Evolutionary conservation across 345 rosid species (phyloP).

Genomic region (Eucalyptus microcorys): DNA sequence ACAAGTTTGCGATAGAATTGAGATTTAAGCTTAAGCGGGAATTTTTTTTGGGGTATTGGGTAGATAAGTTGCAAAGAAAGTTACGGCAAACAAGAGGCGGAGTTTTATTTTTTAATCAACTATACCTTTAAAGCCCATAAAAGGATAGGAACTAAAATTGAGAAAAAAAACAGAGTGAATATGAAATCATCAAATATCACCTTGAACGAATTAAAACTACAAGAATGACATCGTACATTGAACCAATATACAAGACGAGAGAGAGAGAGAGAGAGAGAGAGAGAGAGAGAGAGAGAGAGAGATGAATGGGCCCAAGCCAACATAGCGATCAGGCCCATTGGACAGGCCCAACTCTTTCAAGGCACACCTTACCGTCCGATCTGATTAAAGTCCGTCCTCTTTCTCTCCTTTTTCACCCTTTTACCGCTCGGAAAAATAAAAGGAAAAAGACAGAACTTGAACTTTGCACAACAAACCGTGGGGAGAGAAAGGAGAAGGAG

Average conservation of each 20-base stretch:
- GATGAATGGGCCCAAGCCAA: not conserved
- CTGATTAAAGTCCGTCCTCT: too few relatives aligned
- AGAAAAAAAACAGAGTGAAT: not conserved
- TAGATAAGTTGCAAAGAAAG: not conserved
- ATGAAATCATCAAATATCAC: not conserved
- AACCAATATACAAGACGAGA: not conserved
- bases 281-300: not conserved
- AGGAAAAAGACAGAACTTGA: not conserved
- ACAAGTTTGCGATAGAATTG: not conserved
- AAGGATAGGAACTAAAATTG: not conserved
- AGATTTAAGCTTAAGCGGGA: not conserved
- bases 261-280: not conserved
- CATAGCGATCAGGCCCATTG: not conserved
- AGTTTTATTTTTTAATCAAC: not conserved
- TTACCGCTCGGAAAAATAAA: too few relatives aligned
- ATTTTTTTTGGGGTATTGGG: not conserved
- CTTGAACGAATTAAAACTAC: not conserved
- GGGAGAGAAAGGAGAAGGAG: not conserved
- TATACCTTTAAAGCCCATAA: not conserved
- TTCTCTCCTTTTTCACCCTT: too few relatives aligned
- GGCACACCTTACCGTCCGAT: not conserved
- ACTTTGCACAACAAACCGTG: not conserved
- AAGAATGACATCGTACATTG: not conserved
- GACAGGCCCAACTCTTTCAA: not conserved
- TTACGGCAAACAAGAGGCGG: not conserved